Percentiles rank a stretch among this genome's conserved stretches.
Evolutionary conservation across 2,329 filamentous ascomycete genomes (phyloP).

Genomic region (Venturia aucupariae): DNA sequence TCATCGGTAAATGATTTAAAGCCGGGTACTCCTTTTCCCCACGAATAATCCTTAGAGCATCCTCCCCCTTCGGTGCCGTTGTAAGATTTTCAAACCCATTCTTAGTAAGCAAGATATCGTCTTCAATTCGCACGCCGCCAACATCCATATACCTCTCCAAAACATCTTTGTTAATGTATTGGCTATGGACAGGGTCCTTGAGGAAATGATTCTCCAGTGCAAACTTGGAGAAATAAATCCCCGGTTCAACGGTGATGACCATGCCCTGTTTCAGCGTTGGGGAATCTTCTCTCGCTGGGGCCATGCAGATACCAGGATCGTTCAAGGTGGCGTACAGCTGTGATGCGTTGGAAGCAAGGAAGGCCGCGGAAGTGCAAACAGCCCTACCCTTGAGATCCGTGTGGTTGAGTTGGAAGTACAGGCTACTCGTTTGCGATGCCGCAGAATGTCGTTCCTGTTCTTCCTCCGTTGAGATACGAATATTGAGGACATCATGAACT

Average conservation of each 20-base stretch:
- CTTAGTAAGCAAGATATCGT: conserved; percentile 64
- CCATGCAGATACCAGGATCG: background rate
- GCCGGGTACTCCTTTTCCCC: conserved; percentile 12
- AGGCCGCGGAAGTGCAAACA: background rate
- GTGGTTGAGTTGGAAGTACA: background rate
- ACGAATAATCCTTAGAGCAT: conserved; percentile 49
- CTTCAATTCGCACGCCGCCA: conserved; percentile 64
- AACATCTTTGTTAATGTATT: conserved; percentile 66
- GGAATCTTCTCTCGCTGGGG: background rate
- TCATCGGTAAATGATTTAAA: background rate
- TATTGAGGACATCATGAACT: conserved; percentile 57
- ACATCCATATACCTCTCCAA: conserved; percentile 76
- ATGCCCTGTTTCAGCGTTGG: conserved; percentile 39
- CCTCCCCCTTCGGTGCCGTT: conserved; percentile 58
- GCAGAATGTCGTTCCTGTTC: background rate
- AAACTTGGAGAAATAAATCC: conserved; percentile 77
- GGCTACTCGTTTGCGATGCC: background rate
- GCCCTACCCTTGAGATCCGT: background rate
- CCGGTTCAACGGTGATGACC: conserved; percentile 48
- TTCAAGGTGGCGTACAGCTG: conserved; percentile 7
- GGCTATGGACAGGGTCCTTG: conserved; percentile 58
- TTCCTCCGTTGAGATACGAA: conserved; percentile 3
- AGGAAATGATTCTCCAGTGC: conserved; percentile 71
- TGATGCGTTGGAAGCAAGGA: background rate
- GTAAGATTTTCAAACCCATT: conserved; percentile 65